Evolutionary conservation across 106 monocot species (phyloP).

Genomic region (Dioscorea alata): DNA sequence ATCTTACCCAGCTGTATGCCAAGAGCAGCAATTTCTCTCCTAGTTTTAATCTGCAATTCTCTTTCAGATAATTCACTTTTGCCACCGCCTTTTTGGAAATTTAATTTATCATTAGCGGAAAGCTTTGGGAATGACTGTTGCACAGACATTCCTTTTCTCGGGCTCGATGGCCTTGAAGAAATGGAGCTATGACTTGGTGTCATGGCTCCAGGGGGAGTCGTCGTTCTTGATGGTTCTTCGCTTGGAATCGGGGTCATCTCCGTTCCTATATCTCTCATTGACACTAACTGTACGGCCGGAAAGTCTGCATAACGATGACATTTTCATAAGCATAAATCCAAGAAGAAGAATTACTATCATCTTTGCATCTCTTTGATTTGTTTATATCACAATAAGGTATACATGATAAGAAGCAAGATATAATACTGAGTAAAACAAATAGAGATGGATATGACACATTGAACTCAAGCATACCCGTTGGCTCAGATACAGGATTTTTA

Average conservation of each 20-base stretch:
- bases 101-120: not conserved
- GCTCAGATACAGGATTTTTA: slow-evolving; percentile 10
- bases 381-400: no score
- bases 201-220: slow-evolving; percentile 22
- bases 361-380: no score
- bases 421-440: no score
- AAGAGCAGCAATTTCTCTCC: slow-evolving; percentile 33
- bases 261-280: slow-evolving; percentile 42
- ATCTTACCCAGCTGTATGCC: slow-evolving; percentile 35
- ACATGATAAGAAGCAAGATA: no score
- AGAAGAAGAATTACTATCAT: no score
- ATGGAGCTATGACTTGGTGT: slow-evolving; percentile 16
- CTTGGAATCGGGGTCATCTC: slow-evolving; percentile 46
- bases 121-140: not conserved
- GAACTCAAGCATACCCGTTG: slow-evolving; percentile 23
- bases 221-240: slow-evolving; percentile 40
- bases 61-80: slow-evolving; percentile 19
- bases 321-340: no score
- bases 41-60: slow-evolving; percentile 24
- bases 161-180: slow-evolving; percentile 15
- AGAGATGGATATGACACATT: no score
- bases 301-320: not conserved
- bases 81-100: not conserved
- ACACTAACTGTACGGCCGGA: slow-evolving; percentile 16
- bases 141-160: slow-evolving; percentile 6